Conservation (phyloP, 345 rosid species). For the Arabidopsis suecica region DNA sequence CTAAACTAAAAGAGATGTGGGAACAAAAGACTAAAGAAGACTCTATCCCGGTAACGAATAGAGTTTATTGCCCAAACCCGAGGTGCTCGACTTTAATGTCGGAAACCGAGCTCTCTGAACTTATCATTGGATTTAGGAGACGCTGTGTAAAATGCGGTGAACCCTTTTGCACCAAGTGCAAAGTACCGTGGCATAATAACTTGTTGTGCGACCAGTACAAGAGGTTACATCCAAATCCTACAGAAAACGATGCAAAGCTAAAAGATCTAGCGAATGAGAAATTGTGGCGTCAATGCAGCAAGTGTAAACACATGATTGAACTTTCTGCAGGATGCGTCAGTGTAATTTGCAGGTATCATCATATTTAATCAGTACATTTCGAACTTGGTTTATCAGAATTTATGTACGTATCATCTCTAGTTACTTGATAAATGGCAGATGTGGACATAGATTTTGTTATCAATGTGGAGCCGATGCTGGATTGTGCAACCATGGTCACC, state of each 20-base stretch:
- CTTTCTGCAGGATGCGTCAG: neutral
- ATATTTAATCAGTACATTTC: neutral
- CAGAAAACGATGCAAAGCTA: neutral
- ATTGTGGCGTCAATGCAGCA: neutral
- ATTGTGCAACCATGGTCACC: too few species aligned
- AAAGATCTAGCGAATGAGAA: neutral
- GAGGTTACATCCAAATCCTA: neutral
- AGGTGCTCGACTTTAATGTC: slow-evolving; percentile 7
- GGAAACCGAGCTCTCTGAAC: neutral
- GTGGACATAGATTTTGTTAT: neutral
- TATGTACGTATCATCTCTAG: neutral
- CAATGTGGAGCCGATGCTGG: too few species aligned
- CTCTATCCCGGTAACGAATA: neutral
- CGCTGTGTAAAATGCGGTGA: neutral
- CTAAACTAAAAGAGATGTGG: neutral
- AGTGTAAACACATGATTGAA: slow-evolving; percentile 12
- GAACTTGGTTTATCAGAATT: neutral
- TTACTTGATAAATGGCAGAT: neutral
- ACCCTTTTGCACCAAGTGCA: neutral
- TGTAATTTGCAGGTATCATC: neutral
- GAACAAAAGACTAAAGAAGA: neutral
- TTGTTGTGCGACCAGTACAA: neutral
- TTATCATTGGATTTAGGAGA: neutral
- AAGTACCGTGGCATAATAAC: neutral
- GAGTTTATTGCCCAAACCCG: slow-evolving; percentile 6